Base-by-base conservation (phyloP, 345 rosid genomes). In the Populus nigra region DNA sequence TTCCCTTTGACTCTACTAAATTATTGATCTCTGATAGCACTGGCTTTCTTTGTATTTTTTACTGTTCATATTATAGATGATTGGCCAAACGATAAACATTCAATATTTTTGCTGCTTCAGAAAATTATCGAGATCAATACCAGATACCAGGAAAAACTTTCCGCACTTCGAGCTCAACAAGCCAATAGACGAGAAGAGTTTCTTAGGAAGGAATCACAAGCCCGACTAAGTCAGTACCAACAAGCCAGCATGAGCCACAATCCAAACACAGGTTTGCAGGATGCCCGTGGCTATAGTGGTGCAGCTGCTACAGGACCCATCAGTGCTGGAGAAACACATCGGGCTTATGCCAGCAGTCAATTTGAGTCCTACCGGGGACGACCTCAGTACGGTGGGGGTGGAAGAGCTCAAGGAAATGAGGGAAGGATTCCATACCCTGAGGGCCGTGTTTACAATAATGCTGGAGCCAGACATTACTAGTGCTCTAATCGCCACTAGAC, bases 61-160 rank as follows among this genome's bases (percentile, higher is more conserved):
- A 9, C 63, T 59, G 11, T 7, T 35, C 2, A 9, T 5, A 22
- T 6, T 31, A 13, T 65, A 33, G 38, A 65, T 69, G 38, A 65
- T 41, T 29, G 38, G 62, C 55, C 35, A 47, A 71, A 43, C 49
- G 38, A 13, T 31, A 20, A 35, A 11, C 23, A 35, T 20, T 17
- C 43, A 33, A 39, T 36, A 23, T 57, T 29, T 45, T 61, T 35
- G 38, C 36, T 71, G 63, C 50, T 63, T 23, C 80, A 77, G 80
- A 77, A 47, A 65, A 77, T 77, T 43, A 72, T 31, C 8, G 75
- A 77, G 76, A 77, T 77, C 78, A 73, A 81, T 29, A 50, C 50
- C 17, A 65, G 68, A 59, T 78, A 76, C 78, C 78, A 77, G 53
- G 84, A 74, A 36, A 80, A 71, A 33, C 59, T 75, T 39, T 69